Evolutionary conservation across 2,329 filamentous ascomycete genomes (phyloP), one percentile per base, ranked within the genome.

Genomic region (Ophiostoma novo-ulmi): DNA sequence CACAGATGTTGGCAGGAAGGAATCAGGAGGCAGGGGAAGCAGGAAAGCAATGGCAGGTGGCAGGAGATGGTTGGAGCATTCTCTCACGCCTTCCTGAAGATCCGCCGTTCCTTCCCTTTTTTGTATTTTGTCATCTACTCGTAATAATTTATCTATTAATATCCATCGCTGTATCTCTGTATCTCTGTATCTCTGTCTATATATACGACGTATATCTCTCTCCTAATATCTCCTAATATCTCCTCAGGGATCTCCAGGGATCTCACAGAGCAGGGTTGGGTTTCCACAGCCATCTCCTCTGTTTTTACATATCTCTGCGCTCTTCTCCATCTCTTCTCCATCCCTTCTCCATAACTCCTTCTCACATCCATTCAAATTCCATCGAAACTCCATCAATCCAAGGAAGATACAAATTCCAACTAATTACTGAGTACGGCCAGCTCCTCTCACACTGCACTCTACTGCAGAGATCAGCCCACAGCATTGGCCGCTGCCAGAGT

Each of bases 401-500:
- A 39, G 6, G 38, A 39, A 10, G 38, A 10, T 39, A 39, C 38
- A 39, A 39, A 39, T 39, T 39, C 38, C 31, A 31, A 3, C 26
- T 31, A 31, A 31, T 31, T 31, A 31, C 26, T 31, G 26, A 31
- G 26, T 31, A 31, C 44, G 44, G 44, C 44, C 14, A 48, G 44
- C 44, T 48, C 44, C 44, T 48, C 38, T 11, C 10, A 39, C 10
- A 39, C 38, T 39, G 38, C 38, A 39, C 44, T 48, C 14, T n/a
- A 48, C 13, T 48, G 52, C 44, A 55, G 52, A 22, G 52, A 55
- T 55, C 52, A 55, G 52, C 52, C 52, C 52, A 55, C 48, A 17
- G 48, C 20, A 11, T 26, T 17, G 44, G 44, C 17, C 44, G 8
- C 52, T 22, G 52, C 52, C 17, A 3, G 52, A 48, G 20, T 48